phyloP scores from a whole-genome alignment of 371 early-diverging fungal genomes.

The Dinochytrium kinnereticum region DNA sequence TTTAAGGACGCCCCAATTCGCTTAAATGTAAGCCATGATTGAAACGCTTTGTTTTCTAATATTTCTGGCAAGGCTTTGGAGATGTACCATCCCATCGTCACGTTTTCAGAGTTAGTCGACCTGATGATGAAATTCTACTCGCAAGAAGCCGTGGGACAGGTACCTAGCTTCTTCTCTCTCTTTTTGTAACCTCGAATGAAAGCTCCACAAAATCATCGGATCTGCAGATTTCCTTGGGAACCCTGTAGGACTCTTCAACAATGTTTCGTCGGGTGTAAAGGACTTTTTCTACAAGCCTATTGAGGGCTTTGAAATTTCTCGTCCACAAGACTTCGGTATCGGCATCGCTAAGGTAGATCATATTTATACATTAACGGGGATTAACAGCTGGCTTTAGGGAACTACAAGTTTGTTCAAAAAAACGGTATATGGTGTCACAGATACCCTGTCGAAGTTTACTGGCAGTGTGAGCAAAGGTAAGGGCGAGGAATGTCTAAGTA shows the following conservation, averaged over 20 bases:
- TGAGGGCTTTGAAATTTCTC: slow-evolving; percentile 93
- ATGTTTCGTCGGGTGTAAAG: slow-evolving; percentile 90
- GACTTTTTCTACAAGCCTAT: slow-evolving; percentile 98
- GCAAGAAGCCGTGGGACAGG: slow-evolving; percentile 88
- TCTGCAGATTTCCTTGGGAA: slow-evolving; percentile 98
- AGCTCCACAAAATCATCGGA: slow-evolving; percentile 89
- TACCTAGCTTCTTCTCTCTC: neutral
- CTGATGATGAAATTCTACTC: slow-evolving; percentile 84
- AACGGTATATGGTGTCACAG: slow-evolving; percentile 95
- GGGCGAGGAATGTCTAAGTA: neutral
- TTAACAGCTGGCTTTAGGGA: slow-evolving; percentile 60
- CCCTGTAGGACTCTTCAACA: slow-evolving; percentile 96
- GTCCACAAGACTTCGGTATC: slow-evolving; percentile 94
- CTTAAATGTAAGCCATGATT: slow-evolving; percentile 63
- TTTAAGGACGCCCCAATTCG: slow-evolving; percentile 90
- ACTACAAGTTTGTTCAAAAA: slow-evolving; percentile 90
- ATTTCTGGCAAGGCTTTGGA: slow-evolving; percentile 72
- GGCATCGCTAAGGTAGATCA: slow-evolving; percentile 82
- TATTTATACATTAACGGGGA: no score
- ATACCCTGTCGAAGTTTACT: slow-evolving; percentile 93
- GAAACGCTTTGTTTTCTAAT: slow-evolving; percentile 2
- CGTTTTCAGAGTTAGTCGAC: slow-evolving; percentile 75
- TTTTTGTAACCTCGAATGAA: neutral
- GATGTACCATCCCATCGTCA: slow-evolving; percentile 86
- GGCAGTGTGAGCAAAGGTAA: slow-evolving; percentile 94